Base-by-base conservation (phyloP, 1,139 yeast species). In the Protomyces pachydermus region DNA sequence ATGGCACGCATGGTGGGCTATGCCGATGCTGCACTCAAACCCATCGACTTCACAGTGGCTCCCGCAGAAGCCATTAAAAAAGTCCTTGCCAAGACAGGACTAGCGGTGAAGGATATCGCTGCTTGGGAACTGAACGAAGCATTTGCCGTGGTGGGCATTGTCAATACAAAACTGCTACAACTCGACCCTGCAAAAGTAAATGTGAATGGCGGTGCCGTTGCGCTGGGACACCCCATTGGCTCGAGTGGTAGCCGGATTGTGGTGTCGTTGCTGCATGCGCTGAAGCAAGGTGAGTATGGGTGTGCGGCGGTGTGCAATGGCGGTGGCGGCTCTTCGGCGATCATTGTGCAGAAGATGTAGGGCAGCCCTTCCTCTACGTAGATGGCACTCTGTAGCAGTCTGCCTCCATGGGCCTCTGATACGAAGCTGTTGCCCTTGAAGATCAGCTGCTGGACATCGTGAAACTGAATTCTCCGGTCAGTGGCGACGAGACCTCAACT, bases 311-410 rank as follows among this genome's bases (percentile, higher is more conserved):
- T 91, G 74, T 91, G 97, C 81, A 91, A 91, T 76, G 97, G 97
- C 79, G 98, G 98, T 73, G 98, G 98, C 75, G 98, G 98, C 75
- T 98, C 97, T 65, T 87, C 96, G 66, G 85, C 96, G 45, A 77
- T 89, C 70, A 87, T 89, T 68, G 81, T 89, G 70, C 93, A 88
- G 72, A 69, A 71, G n/a, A 16, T 67, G 51, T 38, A 50, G 48
- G 8, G 32, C 32, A 6, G 32, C 32, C 5, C 1, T 4, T 28
- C 32, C 32, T 28, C 8, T 28, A 28, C 32, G 32, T 28, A 28
- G 32, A 28, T 28, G 32, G 32, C 32, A 28, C 32, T 28, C 32
- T 6, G 32, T 28, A 28, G 32, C 32, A 28, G 32, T 28, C 32
- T 5, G 9, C 8, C 32, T 28, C 23, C 23, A 20, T 20, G 23